Base-by-base conservation (phyloP, 2,329 filamentous ascomycete genomes). In the Aspergillus carbonarius region DNA sequence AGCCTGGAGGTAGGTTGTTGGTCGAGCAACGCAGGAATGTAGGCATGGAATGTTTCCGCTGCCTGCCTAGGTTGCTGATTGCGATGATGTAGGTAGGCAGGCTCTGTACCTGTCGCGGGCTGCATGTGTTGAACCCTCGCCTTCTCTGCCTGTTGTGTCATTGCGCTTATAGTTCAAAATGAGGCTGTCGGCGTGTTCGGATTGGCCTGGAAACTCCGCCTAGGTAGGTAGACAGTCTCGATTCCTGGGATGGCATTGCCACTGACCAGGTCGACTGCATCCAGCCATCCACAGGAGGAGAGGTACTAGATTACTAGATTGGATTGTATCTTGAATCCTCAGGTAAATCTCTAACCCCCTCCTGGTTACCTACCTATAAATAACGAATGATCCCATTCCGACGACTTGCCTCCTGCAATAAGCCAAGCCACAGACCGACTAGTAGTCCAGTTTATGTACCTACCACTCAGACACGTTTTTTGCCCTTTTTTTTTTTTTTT, bases 91-190 rank as follows among this genome's bases (percentile, higher is more conserved):
- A 25, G 42, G 18, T 20, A 25, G 18, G 23, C 12, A n/a, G 42
- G 5, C 13, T 20, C 18, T 42, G 39, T 39, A n/a, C 35, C 35
- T 37, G 35, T 42, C 39, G 17, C 42, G 47, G 13, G n/a, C 27
- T 54, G 51, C 51, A 42, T 32, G 23, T 54, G n/a, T n/a, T n/a
- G n/a, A n/a, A n/a, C n/a, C 34, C 34, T 52, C 49, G 8, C 48
- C 54, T 23, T 20, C 15, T 17, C 32, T 40, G 40, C 42, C 40
- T 18, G 23, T 47, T 15, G 17, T 37, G 52, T 34, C 40, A 47
- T 47, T 55, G 52, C 27, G 52, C 30, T 55, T 55, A 55, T 55
- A 47, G 52, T 55, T 57, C 47, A 51, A 37, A 57, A 57, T 57
- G 55, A 57, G 55, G 55, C 55, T 51, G 55, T 51, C 27, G 17